A percentile compares a stretch with the other conserved stretches of the same genome.
phyloP scores from a whole-genome alignment of 176 grass and related monocot genomes.

The Paspalum notatum region DNA sequence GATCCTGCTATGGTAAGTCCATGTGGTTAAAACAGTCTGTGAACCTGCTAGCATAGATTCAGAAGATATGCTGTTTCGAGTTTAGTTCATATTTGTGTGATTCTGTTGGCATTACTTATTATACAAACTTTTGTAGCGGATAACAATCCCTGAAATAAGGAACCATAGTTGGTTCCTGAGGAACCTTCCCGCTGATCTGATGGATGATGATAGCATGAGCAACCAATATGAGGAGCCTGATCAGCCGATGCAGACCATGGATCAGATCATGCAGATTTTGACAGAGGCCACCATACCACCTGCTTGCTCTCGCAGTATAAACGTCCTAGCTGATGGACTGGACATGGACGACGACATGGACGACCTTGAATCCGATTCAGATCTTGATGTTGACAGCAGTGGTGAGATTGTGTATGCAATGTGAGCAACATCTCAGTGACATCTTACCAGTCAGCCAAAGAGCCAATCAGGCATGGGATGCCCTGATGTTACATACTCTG shows the following conservation, averaged over 20 bases:
- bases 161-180: slow-evolving; percentile 74
- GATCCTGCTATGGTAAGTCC: slow-evolving; percentile 69
- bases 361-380: slow-evolving; percentile 66
- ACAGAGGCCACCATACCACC: slow-evolving; percentile 75
- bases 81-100: slow-evolving; percentile 7
- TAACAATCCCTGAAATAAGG: slow-evolving; percentile 66
- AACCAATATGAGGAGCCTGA: slow-evolving; percentile 79
- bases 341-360: slow-evolving; percentile 78
- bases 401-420: slow-evolving; percentile 80
- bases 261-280: slow-evolving; percentile 83
- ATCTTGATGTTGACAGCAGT: slow-evolving; percentile 76
- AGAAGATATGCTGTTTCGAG: not conserved
- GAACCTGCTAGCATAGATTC: not conserved
- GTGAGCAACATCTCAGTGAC: slow-evolving; percentile 36
- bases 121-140: slow-evolving; percentile 56
- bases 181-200: slow-evolving; percentile 74
- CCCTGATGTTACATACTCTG: slow-evolving; percentile 41
- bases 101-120: slow-evolving; percentile 1
- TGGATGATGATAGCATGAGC: slow-evolving; percentile 66
- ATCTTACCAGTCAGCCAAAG: slow-evolving; percentile 8
- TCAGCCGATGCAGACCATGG: slow-evolving; percentile 79
- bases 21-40: slow-evolving; percentile 11
- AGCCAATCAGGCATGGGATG: slow-evolving; percentile 24
- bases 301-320: slow-evolving; percentile 61
- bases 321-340: slow-evolving; percentile 54